phyloP scores from a whole-genome alignment of 129 eudicot species.

The Oenanthe sinensis region DNA sequence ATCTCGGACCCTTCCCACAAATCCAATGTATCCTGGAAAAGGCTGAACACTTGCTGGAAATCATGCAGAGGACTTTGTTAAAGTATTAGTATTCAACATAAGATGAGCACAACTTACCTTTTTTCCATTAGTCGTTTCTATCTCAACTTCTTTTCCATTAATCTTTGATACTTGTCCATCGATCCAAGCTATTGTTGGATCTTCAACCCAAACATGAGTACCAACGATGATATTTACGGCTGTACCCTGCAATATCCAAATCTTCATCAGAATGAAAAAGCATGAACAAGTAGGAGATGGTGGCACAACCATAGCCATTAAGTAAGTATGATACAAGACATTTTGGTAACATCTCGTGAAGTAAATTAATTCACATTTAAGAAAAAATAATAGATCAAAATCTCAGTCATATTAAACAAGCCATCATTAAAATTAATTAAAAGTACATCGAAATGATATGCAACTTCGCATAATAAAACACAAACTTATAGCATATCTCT shows the following conservation, averaged over 20 bases:
- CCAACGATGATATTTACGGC: conserved; percentile 73
- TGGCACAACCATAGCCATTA: not conserved
- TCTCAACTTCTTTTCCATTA: conserved; percentile 60
- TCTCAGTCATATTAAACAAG: not conserved
- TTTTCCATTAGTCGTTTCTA: conserved; percentile 57
- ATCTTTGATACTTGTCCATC: conserved; percentile 75
- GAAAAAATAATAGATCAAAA: not conserved
- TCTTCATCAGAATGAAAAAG: conserved; percentile 16
- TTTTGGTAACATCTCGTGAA: not conserved
- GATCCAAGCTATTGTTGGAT: conserved; percentile 71
- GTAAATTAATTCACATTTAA: not conserved
- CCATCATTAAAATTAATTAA: not conserved
- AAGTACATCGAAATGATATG: not conserved
- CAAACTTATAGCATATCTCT: not conserved
- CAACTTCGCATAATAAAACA: not conserved
- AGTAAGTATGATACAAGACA: not conserved
- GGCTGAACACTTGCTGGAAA: not conserved
- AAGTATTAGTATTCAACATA: conserved; percentile 2
- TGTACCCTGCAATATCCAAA: conserved; percentile 61
- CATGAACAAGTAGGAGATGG: not conserved
- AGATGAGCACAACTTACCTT: conserved; percentile 35
- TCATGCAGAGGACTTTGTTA: not conserved
- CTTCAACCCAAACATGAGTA: conserved; percentile 89
- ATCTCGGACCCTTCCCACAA: not conserved
- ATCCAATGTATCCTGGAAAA: not conserved